A percentile compares a stretch with the other conserved stretches of the same genome.
Evolutionary conservation across 441 rosid genomes (phyloP).

Genomic region (Croton laevigatus): DNA sequence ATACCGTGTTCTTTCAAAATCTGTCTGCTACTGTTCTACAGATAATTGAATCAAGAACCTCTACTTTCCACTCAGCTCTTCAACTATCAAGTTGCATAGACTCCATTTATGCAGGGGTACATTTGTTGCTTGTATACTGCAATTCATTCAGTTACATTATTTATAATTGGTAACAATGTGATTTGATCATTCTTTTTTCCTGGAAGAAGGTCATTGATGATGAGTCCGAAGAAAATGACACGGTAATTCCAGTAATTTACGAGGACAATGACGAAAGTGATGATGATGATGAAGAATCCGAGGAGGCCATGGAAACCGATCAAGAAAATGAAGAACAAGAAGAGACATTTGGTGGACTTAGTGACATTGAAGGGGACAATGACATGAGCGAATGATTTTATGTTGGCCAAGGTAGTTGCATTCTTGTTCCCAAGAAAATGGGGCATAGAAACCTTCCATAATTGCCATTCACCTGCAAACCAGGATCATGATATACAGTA

Average conservation of each 20-base stretch:
- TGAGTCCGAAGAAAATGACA: slow-evolving; percentile 45
- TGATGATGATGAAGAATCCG: slow-evolving; percentile 52
- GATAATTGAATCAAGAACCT: slow-evolving; percentile 76
- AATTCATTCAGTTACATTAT: not conserved
- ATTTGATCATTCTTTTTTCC: not conserved
- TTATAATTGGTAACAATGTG: not conserved
- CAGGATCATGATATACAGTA: not conserved
- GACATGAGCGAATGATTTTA: slow-evolving; percentile 54
- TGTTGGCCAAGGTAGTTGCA: not conserved
- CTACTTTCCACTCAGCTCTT: slow-evolving; percentile 63
- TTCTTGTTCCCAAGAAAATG: not conserved
- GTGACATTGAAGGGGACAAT: slow-evolving; percentile 51
- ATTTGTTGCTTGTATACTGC: not conserved
- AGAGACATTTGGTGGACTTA: slow-evolving; percentile 35
- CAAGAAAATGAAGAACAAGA: slow-evolving; percentile 31
- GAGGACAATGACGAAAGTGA: slow-evolving; percentile 66
- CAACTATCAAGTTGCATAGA: slow-evolving; percentile 75
- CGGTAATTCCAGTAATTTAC: slow-evolving; percentile 50
- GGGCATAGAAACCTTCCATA: not conserved
- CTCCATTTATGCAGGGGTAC: slow-evolving; percentile 46
- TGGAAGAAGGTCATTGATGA: slow-evolving; percentile 50
- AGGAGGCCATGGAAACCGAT: slow-evolving; percentile 65
- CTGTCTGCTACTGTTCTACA: slow-evolving; percentile 26
- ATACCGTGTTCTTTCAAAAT: too few relatives aligned
- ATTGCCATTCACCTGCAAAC: not conserved